phyloP scores from a whole-genome alignment of 2,329 filamentous ascomycete species.

The Ophioceras dolichostomum region DNA sequence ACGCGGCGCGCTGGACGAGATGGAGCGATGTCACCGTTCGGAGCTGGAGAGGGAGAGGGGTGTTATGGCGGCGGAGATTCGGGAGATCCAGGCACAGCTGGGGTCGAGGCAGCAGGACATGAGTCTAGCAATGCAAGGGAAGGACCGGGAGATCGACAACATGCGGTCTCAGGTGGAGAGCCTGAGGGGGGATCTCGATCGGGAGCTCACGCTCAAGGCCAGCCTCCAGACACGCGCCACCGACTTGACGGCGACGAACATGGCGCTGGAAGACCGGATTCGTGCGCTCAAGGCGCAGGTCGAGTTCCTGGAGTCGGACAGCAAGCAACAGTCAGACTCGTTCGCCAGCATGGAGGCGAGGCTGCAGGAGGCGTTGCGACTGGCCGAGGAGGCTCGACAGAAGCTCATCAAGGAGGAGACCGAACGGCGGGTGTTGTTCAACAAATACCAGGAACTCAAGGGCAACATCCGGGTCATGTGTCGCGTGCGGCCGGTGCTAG shows the following conservation, averaged over 20 bases:
- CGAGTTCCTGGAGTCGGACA: conserved; percentile 81
- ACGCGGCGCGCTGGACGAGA: conserved; percentile 52
- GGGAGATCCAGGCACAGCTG: conserved; percentile 45
- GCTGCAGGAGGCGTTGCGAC: conserved; percentile 63
- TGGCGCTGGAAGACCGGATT: conserved; percentile 61
- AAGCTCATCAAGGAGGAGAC: conserved; percentile 89
- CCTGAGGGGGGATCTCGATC: conserved; percentile 37
- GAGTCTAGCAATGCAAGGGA: conserved; percentile 31
- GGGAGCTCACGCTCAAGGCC: conserved; percentile 52
- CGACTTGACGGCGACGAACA: conserved; percentile 47
- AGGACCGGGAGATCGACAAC: conserved; percentile 42
- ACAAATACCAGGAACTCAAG: conserved; percentile 94
- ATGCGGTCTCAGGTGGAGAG: conserved; percentile 31
- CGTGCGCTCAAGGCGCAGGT: conserved; percentile 70
- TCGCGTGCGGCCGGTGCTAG: conserved; percentile 68
- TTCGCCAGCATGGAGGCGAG: conserved; percentile 72
- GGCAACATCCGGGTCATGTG: conserved; percentile 99
- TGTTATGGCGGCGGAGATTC: conserved; percentile 46
- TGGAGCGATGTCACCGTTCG: conserved; percentile 49
- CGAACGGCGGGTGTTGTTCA: conserved; percentile 81
- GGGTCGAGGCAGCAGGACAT: conserved; percentile 39
- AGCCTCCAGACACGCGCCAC: conserved; percentile 38
- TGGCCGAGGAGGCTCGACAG: conserved; percentile 58
- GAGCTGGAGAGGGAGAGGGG: conserved; percentile 55
- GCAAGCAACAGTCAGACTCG: conserved; percentile 75